These are phyloP conservation scores for Chalara sp. DNA, from an alignment of 2,329 filamentous ascomycete genomes.

Conservation along the genomic window DNA sequence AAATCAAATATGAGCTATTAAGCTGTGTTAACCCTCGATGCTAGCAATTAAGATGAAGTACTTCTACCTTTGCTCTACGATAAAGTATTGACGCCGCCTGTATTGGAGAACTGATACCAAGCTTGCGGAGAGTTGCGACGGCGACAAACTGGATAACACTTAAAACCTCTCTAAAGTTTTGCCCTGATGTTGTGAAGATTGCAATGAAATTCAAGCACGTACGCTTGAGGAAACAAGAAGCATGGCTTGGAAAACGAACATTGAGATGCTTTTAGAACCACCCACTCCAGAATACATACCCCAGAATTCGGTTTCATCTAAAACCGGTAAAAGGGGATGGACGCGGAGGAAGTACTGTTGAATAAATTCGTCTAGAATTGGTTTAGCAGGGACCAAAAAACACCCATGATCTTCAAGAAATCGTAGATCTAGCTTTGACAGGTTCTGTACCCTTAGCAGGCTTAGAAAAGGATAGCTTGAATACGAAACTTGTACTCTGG, in stretches of 20 bases:
- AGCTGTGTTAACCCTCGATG: background rate
- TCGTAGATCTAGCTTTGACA: background rate
- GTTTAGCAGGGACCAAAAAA: slow-evolving; percentile 33
- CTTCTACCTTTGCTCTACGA: slow-evolving; percentile 32
- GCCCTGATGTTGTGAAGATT: background rate
- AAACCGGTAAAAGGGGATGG: slow-evolving; percentile 35
- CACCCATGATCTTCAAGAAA: background rate
- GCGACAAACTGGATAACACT: background rate
- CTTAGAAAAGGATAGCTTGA: no score
- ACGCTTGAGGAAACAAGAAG: slow-evolving; percentile 36
- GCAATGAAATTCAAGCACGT: background rate
- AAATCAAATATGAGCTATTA: slow-evolving; percentile 25
- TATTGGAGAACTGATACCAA: slow-evolving; percentile 36
- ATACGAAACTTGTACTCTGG: no score
- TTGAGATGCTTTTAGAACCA: slow-evolving; percentile 26
- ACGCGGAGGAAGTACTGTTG: slow-evolving; percentile 41
- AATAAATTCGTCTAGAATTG: slow-evolving; percentile 44
- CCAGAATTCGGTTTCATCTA: slow-evolving; percentile 43
- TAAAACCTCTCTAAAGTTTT: background rate
- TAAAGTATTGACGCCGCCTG: slow-evolving; percentile 39
- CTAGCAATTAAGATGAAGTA: background rate
- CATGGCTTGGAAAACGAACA: slow-evolving; percentile 40
- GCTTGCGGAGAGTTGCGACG: slow-evolving; percentile 6
- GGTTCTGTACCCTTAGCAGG: no score
- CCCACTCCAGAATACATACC: slow-evolving; percentile 29